These are phyloP conservation scores for Aureobasidium uvarum DNA, from an alignment of 2,329 filamentous ascomycete species.

Conservation along the genomic window DNA sequence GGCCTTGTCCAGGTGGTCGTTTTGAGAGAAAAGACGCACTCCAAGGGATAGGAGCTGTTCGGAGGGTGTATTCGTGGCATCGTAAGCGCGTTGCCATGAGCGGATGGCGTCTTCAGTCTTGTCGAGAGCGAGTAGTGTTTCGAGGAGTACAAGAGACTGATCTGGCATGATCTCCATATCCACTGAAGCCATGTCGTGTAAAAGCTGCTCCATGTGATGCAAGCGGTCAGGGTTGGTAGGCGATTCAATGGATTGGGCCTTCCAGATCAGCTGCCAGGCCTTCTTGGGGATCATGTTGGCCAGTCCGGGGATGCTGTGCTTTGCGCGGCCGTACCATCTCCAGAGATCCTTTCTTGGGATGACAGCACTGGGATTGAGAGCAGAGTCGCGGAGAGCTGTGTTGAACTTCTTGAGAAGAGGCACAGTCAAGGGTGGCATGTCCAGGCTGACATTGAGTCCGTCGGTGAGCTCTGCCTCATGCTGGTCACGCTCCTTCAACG, in stretches of 20 bases:
- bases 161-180: slow-evolving; percentile 31
- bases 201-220: slow-evolving; percentile 33
- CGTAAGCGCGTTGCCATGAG: slow-evolving; percentile 37
- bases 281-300: slow-evolving; percentile 31
- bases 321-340: slow-evolving; percentile 37
- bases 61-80: not conserved
- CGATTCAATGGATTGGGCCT: slow-evolving; percentile 30
- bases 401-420: slow-evolving; percentile 29
- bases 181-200: slow-evolving; percentile 35
- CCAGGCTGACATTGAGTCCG: slow-evolving; percentile 27
- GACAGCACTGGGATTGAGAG: slow-evolving; percentile 14
- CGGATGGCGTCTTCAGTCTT: slow-evolving; percentile 35
- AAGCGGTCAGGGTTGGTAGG: slow-evolving; percentile 30
- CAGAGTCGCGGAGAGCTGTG: slow-evolving; percentile 18
- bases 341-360: slow-evolving; percentile 32
- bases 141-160: slow-evolving; percentile 34
- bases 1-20: slow-evolving; percentile 60
- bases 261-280: slow-evolving; percentile 42
- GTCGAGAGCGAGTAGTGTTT: slow-evolving; percentile 36
- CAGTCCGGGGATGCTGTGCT: slow-evolving; percentile 30
- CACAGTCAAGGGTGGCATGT: slow-evolving; percentile 22
- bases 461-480: slow-evolving; percentile 6
- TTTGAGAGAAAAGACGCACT: slow-evolving; percentile 60
- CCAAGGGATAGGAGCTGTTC: slow-evolving; percentile 60
- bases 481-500: slow-evolving; percentile 22